These are phyloP conservation scores for Cryphonectria radicalis DNA, from an alignment of 2,329 filamentous ascomycete genomes.

Conservation along the genomic window DNA sequence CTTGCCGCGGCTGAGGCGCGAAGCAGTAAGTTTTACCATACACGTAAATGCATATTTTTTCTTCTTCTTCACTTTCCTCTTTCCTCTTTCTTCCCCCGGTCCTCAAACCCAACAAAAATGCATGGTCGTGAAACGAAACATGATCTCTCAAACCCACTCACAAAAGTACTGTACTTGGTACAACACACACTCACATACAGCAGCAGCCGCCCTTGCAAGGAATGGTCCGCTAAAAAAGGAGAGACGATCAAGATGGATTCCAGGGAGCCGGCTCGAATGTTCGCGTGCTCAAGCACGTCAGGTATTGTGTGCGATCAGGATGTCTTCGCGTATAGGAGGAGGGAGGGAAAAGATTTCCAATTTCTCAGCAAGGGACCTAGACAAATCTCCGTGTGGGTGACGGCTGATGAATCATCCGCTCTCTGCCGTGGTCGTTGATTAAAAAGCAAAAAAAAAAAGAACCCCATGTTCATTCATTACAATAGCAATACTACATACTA, in stretches of 20 bases:
- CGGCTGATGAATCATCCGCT: conserved; percentile 4
- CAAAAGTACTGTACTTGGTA: neutral
- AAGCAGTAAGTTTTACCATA: neutral
- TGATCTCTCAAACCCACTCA: neutral
- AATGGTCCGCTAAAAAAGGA: neutral
- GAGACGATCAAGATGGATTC: neutral
- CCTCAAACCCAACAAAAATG: neutral
- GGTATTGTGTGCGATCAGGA: neutral
- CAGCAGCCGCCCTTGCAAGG: neutral
- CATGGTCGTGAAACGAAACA: neutral
- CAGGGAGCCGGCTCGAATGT: neutral
- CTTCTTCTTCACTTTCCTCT: too few relatives aligned
- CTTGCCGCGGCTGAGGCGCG: neutral
- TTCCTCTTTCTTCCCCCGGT: too few relatives aligned
- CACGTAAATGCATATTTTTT: neutral
- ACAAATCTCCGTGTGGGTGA: neutral
- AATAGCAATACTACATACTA: neutral
- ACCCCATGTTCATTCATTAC: neutral
- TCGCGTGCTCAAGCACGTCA: conserved; percentile 2
- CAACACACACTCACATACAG: neutral
- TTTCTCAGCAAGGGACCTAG: neutral
- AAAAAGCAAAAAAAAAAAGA: neutral
- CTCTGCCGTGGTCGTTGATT: neutral
- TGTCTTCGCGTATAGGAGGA: neutral
- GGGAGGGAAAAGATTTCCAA: neutral